These are phyloP conservation scores for Pachysandra terminalis DNA, from an alignment of 164 flowering plant species.

Conservation along the genomic window DNA sequence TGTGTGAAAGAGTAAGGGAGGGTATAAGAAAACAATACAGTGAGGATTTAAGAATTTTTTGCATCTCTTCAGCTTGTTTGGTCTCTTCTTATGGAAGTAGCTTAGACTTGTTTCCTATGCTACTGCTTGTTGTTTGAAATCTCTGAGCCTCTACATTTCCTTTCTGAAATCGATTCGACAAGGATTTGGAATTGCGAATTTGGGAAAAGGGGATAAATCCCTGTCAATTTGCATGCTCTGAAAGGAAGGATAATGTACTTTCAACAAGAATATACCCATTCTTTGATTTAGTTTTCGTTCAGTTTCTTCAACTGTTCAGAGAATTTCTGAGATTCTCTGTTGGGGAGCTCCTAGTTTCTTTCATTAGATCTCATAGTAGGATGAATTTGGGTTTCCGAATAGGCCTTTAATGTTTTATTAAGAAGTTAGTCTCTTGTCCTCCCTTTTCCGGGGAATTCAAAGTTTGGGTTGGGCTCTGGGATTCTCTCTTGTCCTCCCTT, in stretches of 20 bases:
- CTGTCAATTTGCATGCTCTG: neutral
- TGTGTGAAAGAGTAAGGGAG: neutral
- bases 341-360: neutral
- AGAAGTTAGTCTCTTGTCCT: neutral
- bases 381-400: neutral
- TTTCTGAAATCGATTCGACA: neutral
- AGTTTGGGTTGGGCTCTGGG: neutral
- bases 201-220: neutral
- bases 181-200: neutral
- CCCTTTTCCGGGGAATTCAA: constrained; percentile 1
- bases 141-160: neutral
- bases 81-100: too few relatives aligned
- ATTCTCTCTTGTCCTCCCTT: neutral
- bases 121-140: neutral
- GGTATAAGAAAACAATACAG: neutral
- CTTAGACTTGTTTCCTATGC: neutral
- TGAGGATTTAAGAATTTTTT: neutral
- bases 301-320: neutral
- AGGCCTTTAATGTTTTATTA: neutral
- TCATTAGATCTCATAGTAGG: neutral
- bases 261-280: neutral
- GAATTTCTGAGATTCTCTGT: neutral
- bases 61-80: too few relatives aligned
- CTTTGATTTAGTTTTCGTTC: neutral
- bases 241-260: neutral